Evolutionary conservation across 2,329 filamentous ascomycete genomes (phyloP), one percentile per base, ranked within the genome.

Genomic region (Domatiomyces globalis): DNA sequence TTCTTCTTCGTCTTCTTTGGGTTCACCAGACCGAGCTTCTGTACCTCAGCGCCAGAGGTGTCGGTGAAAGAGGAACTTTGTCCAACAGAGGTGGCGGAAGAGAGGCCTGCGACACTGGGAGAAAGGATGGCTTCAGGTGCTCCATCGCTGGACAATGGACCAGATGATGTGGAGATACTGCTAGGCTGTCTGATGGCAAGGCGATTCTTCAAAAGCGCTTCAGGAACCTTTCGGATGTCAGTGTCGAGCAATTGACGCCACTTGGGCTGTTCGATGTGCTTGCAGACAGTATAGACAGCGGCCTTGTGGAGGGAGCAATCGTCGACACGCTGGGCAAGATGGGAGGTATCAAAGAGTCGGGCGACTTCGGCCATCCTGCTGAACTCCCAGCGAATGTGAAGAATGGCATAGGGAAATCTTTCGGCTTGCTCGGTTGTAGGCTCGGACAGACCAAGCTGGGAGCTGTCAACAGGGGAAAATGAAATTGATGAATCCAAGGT

Each of bases 251-350:
- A 61, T 3, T 72, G 63, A 17, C 67, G 61, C 74, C 75, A 78
- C 45, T 69, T 68, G 5, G 75, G 74, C 18, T 66, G 61, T 3
- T 70, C 65, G 61, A 76, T 71, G 42, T 67, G 64, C 52, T 69
- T 68, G 58, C 67, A 71, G 46, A 70, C 71, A 39, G 67, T 65
- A 67, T 72, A 75, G 5, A 77, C 68, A 27, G 73, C 72, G 59
- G 77, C 74, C 33, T 70, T 70, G 59, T 77, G 73, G 8, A 78
- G 59, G 1, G 74, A 76, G 56, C 78, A 78, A 4, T 73, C 74
- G 33, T 71, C 67, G 8, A 78, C 69, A 29, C 74, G 68, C 56
- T 78, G 73, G 17, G 51, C 60, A 36, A 62, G 49, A 51, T 58
- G 49, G 8, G 27, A 50, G 47, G 67, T 61, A 63, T 65, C 49